phyloP scores from a whole-genome alignment of 495 filamentous ascomycete species.

The Cenococcum geophilum region DNA sequence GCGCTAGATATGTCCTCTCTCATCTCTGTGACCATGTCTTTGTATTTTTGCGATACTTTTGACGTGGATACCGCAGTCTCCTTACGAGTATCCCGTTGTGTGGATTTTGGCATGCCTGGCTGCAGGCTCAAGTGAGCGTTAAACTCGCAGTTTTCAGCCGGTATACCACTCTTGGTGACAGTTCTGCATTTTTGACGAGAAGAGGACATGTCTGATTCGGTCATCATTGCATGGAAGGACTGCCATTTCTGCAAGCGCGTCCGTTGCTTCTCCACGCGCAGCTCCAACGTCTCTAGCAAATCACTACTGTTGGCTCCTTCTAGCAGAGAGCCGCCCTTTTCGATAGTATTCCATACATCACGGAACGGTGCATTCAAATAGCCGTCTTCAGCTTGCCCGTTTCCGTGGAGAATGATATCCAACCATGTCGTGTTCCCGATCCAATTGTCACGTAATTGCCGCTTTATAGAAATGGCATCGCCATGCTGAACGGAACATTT shows the following conservation, averaged over 20 bases:
- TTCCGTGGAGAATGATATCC: slow-evolving; percentile 59
- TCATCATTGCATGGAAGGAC: slow-evolving; percentile 51
- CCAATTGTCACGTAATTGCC: slow-evolving; percentile 63
- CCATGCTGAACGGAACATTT: slow-evolving; percentile 31
- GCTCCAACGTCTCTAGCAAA: slow-evolving; percentile 60
- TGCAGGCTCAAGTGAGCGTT: slow-evolving; percentile 20
- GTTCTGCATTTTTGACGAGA: slow-evolving; percentile 19
- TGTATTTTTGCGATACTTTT: slow-evolving; percentile 5
- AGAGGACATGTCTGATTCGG: slow-evolving; percentile 24
- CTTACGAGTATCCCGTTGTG: not conserved
- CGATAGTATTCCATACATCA: slow-evolving; percentile 58
- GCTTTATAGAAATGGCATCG: slow-evolving; percentile 44
- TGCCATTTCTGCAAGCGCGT: slow-evolving; percentile 64
- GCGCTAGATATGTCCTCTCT: slow-evolving; percentile 12
- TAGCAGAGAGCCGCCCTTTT: slow-evolving; percentile 46
- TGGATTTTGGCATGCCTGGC: not conserved
- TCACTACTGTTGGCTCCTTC: slow-evolving; percentile 48
- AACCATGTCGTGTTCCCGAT: slow-evolving; percentile 64
- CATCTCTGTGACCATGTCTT: slow-evolving; percentile 23
- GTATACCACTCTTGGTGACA: not conserved
- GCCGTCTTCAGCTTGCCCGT: slow-evolving; percentile 52
- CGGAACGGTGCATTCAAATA: slow-evolving; percentile 60
- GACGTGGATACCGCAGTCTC: not conserved
- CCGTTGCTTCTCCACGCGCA: slow-evolving; percentile 56
- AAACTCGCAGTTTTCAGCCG: slow-evolving; percentile 8